Percentiles rank a stretch among this genome's conserved stretches.
phyloP scores from a whole-genome alignment of 2,329 filamentous ascomycete genomes.

The Claviceps sp. region DNA sequence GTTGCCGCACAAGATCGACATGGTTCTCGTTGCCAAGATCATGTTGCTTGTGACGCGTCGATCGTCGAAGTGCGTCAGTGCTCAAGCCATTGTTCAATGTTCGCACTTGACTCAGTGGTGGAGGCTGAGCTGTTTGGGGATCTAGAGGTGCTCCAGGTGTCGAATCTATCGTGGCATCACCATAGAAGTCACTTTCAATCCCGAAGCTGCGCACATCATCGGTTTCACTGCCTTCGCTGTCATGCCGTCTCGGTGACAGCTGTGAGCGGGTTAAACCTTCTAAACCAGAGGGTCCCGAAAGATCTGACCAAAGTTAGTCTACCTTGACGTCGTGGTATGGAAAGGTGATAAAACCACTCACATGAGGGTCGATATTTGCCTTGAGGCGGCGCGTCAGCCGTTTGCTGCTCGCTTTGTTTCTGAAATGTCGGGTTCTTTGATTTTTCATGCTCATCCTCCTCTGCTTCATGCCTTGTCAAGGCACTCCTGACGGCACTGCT shows the following conservation, averaged over 20 bases:
- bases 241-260: not conserved
- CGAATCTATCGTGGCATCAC: conserved; percentile 23
- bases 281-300: not conserved
- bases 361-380: conserved; percentile 2
- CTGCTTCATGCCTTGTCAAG: conserved; percentile 9
- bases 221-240: conserved; percentile 12
- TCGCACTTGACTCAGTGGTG: not conserved
- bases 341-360: not conserved
- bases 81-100: not conserved
- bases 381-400: conserved; percentile 5
- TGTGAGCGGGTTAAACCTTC: not conserved
- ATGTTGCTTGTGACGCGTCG: not conserved
- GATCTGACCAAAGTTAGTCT: conserved; percentile 2
- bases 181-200: conserved; percentile 23
- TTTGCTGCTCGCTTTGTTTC: not conserved
- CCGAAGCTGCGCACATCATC: conserved; percentile 23
- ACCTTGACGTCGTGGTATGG: not conserved
- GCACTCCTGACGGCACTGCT: conserved; percentile 17
- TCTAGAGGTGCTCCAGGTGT: conserved; percentile 9
- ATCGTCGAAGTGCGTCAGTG: not conserved
- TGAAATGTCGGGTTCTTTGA: not conserved
- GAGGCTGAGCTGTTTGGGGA: not conserved
- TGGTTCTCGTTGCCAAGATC: not conserved
- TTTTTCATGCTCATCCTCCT: conserved; percentile 7
- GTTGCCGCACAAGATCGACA: conserved; percentile 1